Evolutionary conservation across 139 green algal species (phyloP).

Genomic region (Mesostigma viride): DNA sequence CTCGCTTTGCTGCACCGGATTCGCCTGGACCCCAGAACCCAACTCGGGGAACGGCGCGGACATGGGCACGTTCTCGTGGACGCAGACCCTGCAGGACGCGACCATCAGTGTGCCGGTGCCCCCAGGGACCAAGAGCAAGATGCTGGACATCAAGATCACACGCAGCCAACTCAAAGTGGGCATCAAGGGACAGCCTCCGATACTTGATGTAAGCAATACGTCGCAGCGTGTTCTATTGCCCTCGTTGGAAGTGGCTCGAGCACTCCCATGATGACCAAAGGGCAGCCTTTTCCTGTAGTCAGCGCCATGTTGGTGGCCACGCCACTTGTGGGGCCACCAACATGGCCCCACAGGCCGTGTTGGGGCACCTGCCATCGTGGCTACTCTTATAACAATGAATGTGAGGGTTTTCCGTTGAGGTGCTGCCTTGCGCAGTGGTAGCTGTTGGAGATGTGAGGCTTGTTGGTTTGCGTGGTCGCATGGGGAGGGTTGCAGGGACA

Average conservation of each 20-base stretch:
- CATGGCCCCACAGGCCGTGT: too few species aligned
- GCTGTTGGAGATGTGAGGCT: too few species aligned
- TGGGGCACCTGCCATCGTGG: too few species aligned
- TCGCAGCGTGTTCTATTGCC: too few species aligned
- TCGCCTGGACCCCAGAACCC: conserved; percentile 36
- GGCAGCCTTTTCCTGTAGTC: too few species aligned
- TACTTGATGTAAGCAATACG: conserved; percentile 27
- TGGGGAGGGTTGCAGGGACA: too few species aligned
- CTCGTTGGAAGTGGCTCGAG: not conserved
- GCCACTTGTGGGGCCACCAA: too few species aligned
- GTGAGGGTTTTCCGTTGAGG: too few species aligned
- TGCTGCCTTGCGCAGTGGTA: too few species aligned
- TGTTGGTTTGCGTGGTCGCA: too few species aligned
- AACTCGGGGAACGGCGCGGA: conserved; percentile 79
- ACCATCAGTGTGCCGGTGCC: conserved; percentile 64
- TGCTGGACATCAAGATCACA: conserved; percentile 53
- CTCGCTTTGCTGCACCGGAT: not conserved
- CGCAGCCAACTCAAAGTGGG: conserved; percentile 53
- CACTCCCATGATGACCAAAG: not conserved
- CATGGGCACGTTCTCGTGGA: conserved; percentile 74
- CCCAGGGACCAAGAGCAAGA: conserved; percentile 49
- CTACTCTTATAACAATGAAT: too few species aligned
- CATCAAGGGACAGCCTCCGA: conserved; percentile 57
- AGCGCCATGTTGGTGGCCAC: too few species aligned
- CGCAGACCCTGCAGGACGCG: conserved; percentile 80